Conservation (phyloP, 768 basidiomycete species). For the Mycena indigotica region DNA sequence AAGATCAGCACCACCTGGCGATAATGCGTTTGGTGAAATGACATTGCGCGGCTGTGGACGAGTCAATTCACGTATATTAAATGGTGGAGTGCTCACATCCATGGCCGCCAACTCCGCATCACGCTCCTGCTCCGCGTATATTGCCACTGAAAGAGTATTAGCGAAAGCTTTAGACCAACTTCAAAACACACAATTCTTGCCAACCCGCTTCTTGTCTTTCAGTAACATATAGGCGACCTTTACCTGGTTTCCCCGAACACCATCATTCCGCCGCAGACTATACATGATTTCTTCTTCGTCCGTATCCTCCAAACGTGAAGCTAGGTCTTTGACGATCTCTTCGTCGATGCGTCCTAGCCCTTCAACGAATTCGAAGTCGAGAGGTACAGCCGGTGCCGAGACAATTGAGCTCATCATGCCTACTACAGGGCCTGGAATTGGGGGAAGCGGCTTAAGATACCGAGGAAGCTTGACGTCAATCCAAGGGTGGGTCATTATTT, state of each 20-base stretch:
- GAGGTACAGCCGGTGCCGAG: conserved; percentile 58
- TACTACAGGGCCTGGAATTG: conserved; percentile 73
- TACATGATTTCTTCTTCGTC: conserved; percentile 87
- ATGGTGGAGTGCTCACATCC: conserved; percentile 59
- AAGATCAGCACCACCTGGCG: conserved; percentile 59
- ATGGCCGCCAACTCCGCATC: conserved; percentile 77
- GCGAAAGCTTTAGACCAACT: background rate
- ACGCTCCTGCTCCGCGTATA: conserved; percentile 83
- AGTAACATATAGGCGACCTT: conserved; percentile 96
- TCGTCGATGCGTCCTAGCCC: conserved; percentile 92
- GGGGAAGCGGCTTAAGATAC: conserved; percentile 85
- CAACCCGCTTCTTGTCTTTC: conserved; percentile 81
- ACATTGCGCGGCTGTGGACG: conserved; percentile 64
- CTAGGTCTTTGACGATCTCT: conserved; percentile 83
- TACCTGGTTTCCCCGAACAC: conserved; percentile 85
- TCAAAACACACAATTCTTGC: conserved; percentile 67
- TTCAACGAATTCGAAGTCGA: conserved; percentile 86
- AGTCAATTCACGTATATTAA: conserved; percentile 11
- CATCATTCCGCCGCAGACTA: conserved; percentile 80
- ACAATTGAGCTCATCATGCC: conserved; percentile 75
- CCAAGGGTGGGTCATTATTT: conserved; percentile 90
- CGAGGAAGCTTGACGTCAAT: conserved; percentile 83
- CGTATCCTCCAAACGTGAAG: conserved; percentile 69
- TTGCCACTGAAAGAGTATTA: conserved; percentile 52
- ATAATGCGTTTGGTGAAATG: conserved; percentile 66